phyloP scores from a whole-genome alignment of 371 early-diverging fungal species.

The Syncephalastrum monosporum region DNA sequence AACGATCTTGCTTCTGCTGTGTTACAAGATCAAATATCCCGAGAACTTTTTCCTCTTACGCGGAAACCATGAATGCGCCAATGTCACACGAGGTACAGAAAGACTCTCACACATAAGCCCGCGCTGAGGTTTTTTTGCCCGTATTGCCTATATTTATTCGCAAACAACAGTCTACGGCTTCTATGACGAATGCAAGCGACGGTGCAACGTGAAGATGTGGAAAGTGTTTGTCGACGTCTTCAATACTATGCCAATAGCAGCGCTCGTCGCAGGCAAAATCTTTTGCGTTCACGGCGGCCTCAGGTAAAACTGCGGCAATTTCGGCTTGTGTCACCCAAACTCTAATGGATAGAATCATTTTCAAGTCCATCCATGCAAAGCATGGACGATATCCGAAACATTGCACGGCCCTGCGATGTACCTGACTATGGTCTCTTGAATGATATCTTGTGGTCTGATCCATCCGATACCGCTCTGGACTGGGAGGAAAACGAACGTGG shows the following conservation, averaged over 20 bases:
- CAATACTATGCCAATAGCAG: constrained; percentile 95
- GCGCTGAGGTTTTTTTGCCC: neutral
- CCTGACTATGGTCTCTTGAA: constrained; percentile 89
- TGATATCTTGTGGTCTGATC: constrained; percentile 91
- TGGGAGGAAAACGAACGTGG: constrained; percentile 99
- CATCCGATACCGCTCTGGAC: constrained; percentile 67
- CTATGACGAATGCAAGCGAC: constrained; percentile 97
- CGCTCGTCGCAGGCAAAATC: constrained; percentile 90
- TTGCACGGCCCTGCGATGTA: constrained; percentile 90
- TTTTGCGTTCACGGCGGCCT: constrained; percentile 98
- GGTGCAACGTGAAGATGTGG: constrained; percentile 92
- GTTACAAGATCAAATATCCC: constrained; percentile 96
- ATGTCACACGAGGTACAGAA: constrained; percentile 75
- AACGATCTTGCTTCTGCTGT: constrained; percentile 89
- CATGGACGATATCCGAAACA: constrained; percentile 89
- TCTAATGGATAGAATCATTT: too few species aligned
- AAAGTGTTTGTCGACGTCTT: constrained; percentile 94
- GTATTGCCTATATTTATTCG: constrained; percentile 13
- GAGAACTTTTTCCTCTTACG: constrained; percentile 95
- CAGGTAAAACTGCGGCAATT: constrained; percentile 79
- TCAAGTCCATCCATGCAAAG: constrained; percentile 43
- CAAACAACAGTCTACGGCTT: constrained; percentile 76
- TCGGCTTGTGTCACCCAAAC: too few species aligned
- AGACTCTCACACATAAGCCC: neutral
- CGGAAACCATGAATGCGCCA: constrained; percentile 98